Evolutionary conservation across 345 rosid genomes (phyloP).

Genomic region (Arabis alpina): DNA sequence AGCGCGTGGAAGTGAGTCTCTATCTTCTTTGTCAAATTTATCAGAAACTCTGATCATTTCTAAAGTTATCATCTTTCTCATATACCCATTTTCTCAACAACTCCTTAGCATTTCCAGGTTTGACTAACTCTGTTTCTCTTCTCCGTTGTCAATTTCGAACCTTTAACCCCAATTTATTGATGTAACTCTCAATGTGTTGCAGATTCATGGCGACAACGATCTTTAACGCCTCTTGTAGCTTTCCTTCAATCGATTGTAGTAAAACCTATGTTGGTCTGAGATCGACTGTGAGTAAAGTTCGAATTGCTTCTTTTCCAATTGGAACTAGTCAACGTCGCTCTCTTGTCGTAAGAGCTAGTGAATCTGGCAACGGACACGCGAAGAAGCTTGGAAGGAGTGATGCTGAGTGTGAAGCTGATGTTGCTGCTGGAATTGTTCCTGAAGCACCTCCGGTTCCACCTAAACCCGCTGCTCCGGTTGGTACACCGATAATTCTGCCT

Average conservation of each 20-base stretch:
- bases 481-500: slow-evolving; percentile 72
- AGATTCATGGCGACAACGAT: slow-evolving; percentile 49
- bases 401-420: slow-evolving; percentile 90
- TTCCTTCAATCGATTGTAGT: slow-evolving; percentile 41
- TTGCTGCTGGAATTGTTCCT: slow-evolving; percentile 78
- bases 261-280: slow-evolving; percentile 41
- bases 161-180: background rate
- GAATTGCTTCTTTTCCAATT: slow-evolving; percentile 36
- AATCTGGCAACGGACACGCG: slow-evolving; percentile 45
- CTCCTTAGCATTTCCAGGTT: too few relatives aligned
- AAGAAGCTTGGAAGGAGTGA: slow-evolving; percentile 63
- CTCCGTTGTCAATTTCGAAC: too few relatives aligned
- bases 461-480: slow-evolving; percentile 73
- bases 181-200: slow-evolving; percentile 19
- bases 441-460: slow-evolving; percentile 87
- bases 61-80: too few relatives aligned
- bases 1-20: too few relatives aligned
- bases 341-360: slow-evolving; percentile 50
- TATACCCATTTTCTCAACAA: too few relatives aligned
- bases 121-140: too few relatives aligned
- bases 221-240: slow-evolving; percentile 43
- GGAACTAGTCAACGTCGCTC: slow-evolving; percentile 29
- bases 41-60: too few relatives aligned
- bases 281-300: slow-evolving; percentile 27
- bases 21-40: too few relatives aligned